A percentile compares a stretch with the other conserved stretches of the same genome.
Conservation (phyloP, 176 grass and related monocot genomes). For the Pharus latifolius region DNA sequence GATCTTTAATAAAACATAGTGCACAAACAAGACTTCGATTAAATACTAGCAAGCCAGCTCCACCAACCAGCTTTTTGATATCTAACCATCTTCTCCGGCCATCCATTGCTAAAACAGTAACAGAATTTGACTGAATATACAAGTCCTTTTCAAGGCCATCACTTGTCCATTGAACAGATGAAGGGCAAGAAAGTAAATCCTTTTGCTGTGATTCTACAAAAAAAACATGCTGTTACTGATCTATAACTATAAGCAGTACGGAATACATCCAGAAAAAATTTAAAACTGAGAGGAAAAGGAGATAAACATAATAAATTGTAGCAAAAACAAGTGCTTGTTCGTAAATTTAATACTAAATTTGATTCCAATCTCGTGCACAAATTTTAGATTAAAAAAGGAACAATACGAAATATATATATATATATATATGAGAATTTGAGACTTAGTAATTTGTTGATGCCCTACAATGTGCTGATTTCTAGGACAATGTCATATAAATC, state of each 20-base stretch:
- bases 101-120: slow-evolving; percentile 95
- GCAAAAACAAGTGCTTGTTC: too few relatives aligned
- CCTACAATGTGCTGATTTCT: not conserved
- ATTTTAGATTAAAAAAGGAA: too few relatives aligned
- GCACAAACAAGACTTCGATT: not conserved
- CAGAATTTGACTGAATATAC: slow-evolving; percentile 68
- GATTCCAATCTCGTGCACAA: too few relatives aligned
- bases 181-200: slow-evolving; percentile 59
- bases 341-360: too few relatives aligned
- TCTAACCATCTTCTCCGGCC: slow-evolving; percentile 94
- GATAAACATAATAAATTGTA: too few relatives aligned
- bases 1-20: not conserved
- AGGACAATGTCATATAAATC: not conserved
- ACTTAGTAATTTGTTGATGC: slow-evolving; percentile 7
- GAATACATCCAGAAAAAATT: too few relatives aligned
- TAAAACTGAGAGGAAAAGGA: too few relatives aligned
- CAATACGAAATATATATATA: too few relatives aligned
- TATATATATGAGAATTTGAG: not conserved
- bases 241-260: not conserved
- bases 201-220: slow-evolving; percentile 48
- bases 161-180: slow-evolving; percentile 56
- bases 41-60: slow-evolving; percentile 2
- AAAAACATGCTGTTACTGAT: not conserved
- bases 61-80: slow-evolving; percentile 81
- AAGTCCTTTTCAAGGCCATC: slow-evolving; percentile 94